phyloP scores from a whole-genome alignment of 306 rosid species.

The Mimosa pudica region DNA sequence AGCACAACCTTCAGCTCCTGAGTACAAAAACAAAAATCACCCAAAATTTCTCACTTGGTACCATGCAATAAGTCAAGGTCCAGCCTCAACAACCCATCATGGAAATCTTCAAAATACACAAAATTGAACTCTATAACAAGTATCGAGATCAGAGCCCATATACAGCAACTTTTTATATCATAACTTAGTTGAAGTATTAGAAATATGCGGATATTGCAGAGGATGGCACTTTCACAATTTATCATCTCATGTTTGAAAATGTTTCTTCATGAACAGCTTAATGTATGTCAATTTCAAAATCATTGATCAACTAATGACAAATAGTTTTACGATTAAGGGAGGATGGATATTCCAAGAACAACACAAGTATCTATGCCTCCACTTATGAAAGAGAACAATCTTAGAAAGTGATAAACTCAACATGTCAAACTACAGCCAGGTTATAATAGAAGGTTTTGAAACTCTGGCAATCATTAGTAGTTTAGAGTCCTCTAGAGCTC shows the following conservation, averaged over 20 bases:
- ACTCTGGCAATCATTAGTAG: neutral
- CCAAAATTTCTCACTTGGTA: constrained; percentile 15
- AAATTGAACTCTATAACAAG: neutral
- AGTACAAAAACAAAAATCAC: constrained; percentile 28
- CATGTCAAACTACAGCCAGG: neutral
- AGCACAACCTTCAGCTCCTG: constrained; percentile 73
- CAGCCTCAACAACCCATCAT: neutral
- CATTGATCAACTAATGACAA: neutral
- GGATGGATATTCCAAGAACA: too few relatives aligned
- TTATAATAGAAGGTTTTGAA: neutral
- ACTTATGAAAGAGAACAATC: neutral
- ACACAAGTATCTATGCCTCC: neutral
- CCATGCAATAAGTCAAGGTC: too few relatives aligned
- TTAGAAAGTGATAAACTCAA: neutral
- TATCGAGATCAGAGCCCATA: neutral
- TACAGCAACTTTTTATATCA: neutral
- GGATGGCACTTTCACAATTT: neutral
- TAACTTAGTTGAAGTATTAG: neutral
- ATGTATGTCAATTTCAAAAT: neutral
- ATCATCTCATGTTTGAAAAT: neutral
- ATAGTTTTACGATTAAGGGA: neutral
- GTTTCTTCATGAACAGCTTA: neutral
- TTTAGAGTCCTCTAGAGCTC: too few relatives aligned
- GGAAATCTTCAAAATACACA: neutral
- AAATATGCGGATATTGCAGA: neutral